Evolutionary conservation across 2,329 filamentous ascomycete genomes (phyloP).

Genomic region (Cadophora sp.): DNA sequence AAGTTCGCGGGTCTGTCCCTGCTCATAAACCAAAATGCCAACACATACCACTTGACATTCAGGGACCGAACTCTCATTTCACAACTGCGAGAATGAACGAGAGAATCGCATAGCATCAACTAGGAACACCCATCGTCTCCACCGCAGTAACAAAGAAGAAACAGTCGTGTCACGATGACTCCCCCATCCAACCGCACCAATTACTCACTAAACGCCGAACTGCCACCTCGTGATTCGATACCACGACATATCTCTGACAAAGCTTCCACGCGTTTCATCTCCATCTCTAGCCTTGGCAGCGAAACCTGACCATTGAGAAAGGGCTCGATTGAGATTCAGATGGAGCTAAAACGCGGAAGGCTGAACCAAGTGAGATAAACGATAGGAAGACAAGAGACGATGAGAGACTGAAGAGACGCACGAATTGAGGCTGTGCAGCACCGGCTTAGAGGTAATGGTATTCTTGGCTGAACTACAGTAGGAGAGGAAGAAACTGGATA

Average conservation of each 20-base stretch:
- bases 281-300: slow-evolving; percentile 15
- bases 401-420: not conserved
- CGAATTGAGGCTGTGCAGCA: slow-evolving; percentile 25
- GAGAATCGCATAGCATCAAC: not conserved
- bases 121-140: not conserved
- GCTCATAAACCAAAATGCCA: not conserved
- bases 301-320: slow-evolving; percentile 19
- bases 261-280: slow-evolving; percentile 28
- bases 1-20: not conserved
- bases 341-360: slow-evolving; percentile 13
- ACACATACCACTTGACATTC: not conserved
- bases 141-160: not conserved
- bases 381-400: slow-evolving; percentile 16
- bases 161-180: slow-evolving; percentile 4
- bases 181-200: not conserved
- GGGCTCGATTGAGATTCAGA: not conserved
- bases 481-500: not conserved
- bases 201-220: not conserved
- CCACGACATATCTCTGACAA: not conserved
- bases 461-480: not conserved
- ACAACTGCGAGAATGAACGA: not conserved
- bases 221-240: slow-evolving; percentile 3
- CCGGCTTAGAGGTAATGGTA: not conserved
- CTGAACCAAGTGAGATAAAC: slow-evolving; percentile 3
- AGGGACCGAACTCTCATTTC: not conserved